Percentiles rank a stretch among this genome's conserved stretches.
These are phyloP conservation scores for Tylopilus plumbeoviolaceoides DNA, from an alignment of 768 basidiomycete genomes.

Conservation along the genomic window DNA sequence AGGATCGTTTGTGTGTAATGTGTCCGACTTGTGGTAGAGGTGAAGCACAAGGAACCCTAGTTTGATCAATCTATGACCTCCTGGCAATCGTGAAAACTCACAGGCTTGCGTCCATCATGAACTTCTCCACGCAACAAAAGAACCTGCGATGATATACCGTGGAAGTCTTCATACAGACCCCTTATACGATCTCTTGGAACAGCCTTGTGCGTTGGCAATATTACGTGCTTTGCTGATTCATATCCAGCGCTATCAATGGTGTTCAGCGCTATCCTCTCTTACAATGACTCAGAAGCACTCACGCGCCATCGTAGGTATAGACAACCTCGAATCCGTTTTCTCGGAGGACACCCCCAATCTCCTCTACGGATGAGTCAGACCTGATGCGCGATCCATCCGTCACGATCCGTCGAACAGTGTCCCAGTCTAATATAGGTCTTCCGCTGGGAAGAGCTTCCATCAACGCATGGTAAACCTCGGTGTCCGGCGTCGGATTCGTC, in stretches of 20 bases:
- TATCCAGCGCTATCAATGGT: constrained; percentile 28
- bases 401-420: constrained; percentile 17
- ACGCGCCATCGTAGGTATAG: constrained; percentile 40
- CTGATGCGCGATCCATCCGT: constrained; percentile 19
- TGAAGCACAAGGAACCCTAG: constrained; percentile 33
- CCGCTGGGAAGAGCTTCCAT: constrained; percentile 7
- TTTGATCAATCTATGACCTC: not conserved
- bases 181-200: constrained; percentile 31
- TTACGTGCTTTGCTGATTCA: constrained; percentile 38
- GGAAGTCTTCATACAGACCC: constrained; percentile 39
- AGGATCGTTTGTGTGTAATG: constrained; percentile 31
- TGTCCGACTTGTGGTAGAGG: constrained; percentile 25
- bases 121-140: constrained; percentile 40
- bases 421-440: constrained; percentile 25
- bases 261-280: not conserved
- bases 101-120: constrained; percentile 37
- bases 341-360: constrained; percentile 31
- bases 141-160: constrained; percentile 31
- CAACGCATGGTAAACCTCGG: constrained; percentile 20
- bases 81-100: constrained; percentile 8
- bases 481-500: constrained; percentile 9
- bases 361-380: constrained; percentile 22
- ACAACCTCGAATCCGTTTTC: constrained; percentile 39
- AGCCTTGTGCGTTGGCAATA: constrained; percentile 29
- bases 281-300: constrained; percentile 15